Evolutionary conservation across 2,329 filamentous ascomycete species (phyloP), one percentile per base, ranked within the genome.

Genomic region (Clarireedia monteithiana): DNA sequence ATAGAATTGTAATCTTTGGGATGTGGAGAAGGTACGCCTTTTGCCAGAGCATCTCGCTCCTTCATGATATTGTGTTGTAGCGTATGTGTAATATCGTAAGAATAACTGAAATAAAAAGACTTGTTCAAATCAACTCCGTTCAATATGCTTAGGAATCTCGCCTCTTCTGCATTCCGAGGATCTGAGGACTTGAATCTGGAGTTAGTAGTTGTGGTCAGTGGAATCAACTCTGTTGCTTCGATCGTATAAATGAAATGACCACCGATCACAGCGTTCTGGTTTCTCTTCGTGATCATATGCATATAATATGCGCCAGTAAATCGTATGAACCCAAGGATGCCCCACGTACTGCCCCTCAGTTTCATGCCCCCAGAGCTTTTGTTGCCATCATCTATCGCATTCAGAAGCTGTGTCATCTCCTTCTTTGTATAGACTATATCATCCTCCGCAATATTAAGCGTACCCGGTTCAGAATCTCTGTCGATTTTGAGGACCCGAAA

Each of bases 81-180:
- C 1, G 91, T 95, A 53, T 85, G 83, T 0, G 94, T 99, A 63
- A 97, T 88, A 68, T 99, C 90, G 73, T 99, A 99, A 0, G 92
- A 95, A 69, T 96, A 96, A 74, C 92, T 96, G 75, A 96, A 99
- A 72, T 99, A 99, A 70, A 99, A 99, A 0, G 89, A 95, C 56
- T 88, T 82, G 0, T 88, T 91, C 58, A 99, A 74, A 69, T 99
- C 94, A 34, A 99, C 78, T 63, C 95, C 95, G 69, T 89, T 91
- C 46, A 99, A 77, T 52, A 96, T 97, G 26, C 83, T 81, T 36
- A 97, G 78, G 66, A 95, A 97, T 27, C 92, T 85, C 40, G 88
- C 84, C 72, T 99, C 94, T 69, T 97, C 92, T 0, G 89, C 82
- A 65, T 95, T 94, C 50, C 77, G 76, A 52, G 85, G 79, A 61